Conservation (phyloP, 208 protist species). For the Leishmania tropica region DNA sequence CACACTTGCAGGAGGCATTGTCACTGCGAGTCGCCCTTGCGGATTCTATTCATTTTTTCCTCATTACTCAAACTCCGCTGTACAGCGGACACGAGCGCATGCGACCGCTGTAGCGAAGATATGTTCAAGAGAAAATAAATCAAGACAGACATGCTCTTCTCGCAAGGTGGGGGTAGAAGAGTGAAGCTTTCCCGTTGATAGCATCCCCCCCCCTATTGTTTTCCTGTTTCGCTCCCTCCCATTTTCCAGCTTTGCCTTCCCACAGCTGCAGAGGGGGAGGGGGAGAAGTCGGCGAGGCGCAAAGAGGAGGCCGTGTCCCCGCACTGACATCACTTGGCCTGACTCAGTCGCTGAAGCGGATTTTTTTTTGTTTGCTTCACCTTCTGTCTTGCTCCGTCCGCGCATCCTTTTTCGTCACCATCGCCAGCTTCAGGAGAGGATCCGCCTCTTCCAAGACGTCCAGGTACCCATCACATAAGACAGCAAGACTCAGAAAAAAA, state of each 20-base stretch:
- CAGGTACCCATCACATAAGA: neutral
- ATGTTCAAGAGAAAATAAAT: neutral
- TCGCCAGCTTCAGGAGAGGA: neutral
- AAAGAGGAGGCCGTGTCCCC: too few relatives aligned
- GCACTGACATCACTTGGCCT: neutral
- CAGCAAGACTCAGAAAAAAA: neutral
- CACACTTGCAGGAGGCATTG: neutral
- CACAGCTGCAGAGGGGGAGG: neutral
- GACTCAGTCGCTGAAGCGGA: neutral
- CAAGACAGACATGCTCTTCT: neutral
- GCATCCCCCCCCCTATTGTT: neutral
- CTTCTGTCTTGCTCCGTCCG: neutral
- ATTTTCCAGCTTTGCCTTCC: neutral
- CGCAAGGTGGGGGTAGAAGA: neutral
- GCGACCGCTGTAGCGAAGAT: neutral
- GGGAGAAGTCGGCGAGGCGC: neutral
- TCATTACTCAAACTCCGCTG: neutral
- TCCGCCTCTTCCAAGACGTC: neutral
- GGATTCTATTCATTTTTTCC: slow-evolving; percentile 4
- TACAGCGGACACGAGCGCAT: neutral
- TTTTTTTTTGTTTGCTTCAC: neutral
- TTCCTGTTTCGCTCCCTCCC: neutral
- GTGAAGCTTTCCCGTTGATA: neutral
- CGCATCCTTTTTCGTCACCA: neutral
- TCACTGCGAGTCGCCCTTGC: neutral